Evolutionary conservation across 1,139 yeast species (phyloP).

Genomic region (Geotrichum macrosporum): DNA sequence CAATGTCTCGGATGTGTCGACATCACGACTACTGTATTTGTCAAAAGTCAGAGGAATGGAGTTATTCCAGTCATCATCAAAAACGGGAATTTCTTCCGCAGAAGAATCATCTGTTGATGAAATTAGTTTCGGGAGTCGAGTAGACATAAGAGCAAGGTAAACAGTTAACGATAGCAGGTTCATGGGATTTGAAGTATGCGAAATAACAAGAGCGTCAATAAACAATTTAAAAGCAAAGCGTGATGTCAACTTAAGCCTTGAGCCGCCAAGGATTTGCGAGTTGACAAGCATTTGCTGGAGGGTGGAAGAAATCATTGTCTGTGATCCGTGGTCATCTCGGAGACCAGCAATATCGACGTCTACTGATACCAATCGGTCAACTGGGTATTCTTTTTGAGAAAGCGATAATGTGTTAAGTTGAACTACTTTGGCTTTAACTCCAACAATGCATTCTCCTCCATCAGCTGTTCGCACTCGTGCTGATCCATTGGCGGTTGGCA

Average conservation of each 20-base stretch:
- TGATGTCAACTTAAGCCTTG: conserved; percentile 57
- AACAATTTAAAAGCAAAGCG: conserved; percentile 70
- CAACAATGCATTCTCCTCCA: conserved; percentile 89
- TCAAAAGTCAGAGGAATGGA: conserved; percentile 46
- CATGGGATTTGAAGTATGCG: conserved; percentile 66
- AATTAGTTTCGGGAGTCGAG: conserved; percentile 66
- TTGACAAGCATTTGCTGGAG: conserved; percentile 34
- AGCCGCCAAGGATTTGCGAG: conserved; percentile 42
- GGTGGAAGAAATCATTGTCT: conserved; percentile 45
- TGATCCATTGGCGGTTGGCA: conserved; percentile 88
- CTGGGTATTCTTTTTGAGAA: conserved; percentile 23
- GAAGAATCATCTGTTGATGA: conserved; percentile 55
- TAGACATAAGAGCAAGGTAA: conserved; percentile 74
- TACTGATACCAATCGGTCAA: conserved; percentile 53
- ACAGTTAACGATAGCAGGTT: conserved; percentile 72
- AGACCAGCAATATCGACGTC: conserved; percentile 59
- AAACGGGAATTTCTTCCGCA: conserved; percentile 82
- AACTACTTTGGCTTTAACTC: conserved; percentile 84
- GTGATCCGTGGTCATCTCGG: conserved; percentile 36
- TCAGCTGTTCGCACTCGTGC: conserved; percentile 80
- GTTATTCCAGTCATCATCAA: conserved; percentile 79
- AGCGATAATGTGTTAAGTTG: conserved; percentile 25
- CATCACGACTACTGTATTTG: conserved; percentile 22
- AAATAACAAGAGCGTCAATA: conserved; percentile 74
- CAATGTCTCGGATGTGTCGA: no score